Percentiles rank a stretch among this genome's conserved stretches.
phyloP scores from a whole-genome alignment of 2,329 filamentous ascomycete genomes.

The Trichoderma arundinaceum region DNA sequence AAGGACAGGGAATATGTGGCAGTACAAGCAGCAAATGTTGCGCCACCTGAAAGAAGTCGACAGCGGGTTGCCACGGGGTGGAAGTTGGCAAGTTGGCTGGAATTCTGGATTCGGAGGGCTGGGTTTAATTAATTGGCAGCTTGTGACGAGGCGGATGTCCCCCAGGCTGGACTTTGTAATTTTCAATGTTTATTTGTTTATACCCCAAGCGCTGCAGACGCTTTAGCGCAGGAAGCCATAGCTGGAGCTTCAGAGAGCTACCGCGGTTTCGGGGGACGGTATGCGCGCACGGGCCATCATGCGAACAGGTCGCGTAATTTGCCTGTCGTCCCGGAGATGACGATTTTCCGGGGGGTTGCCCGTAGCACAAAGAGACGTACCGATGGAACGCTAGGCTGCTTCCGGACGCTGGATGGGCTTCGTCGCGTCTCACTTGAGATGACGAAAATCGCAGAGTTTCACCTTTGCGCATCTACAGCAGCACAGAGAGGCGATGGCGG shows the following conservation, averaged over 20 bases:
- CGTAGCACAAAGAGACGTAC: conserved; percentile 11
- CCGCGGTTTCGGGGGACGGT: conserved; percentile 30
- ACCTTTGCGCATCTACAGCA: conserved; percentile 18
- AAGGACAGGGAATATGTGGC: conserved; percentile 16
- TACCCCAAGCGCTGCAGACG: conserved; percentile 35
- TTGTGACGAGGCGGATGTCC: not conserved
- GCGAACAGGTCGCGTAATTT: conserved; percentile 32
- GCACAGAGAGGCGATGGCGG: not conserved
- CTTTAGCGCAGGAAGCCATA: conserved; percentile 29
- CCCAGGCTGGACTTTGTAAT: conserved; percentile 6
- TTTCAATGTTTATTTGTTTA: conserved; percentile 47
- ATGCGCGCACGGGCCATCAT: conserved; percentile 38
- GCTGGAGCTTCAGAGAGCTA: conserved; percentile 18
- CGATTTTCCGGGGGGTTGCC: conserved; percentile 36
- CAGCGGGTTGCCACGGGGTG: conserved; percentile 9
- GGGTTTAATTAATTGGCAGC: conserved; percentile 23
- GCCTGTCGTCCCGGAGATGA: conserved; percentile 46
- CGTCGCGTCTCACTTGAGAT: conserved; percentile 35
- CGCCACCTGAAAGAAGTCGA: conserved; percentile 1
- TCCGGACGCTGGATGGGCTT: not conserved
- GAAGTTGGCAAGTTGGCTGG: conserved; percentile 20
- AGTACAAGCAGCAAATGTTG: conserved; percentile 1
- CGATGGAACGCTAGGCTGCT: conserved; percentile 29
- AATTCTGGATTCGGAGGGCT: conserved; percentile 12
- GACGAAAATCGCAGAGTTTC: conserved; percentile 14